Evolutionary conservation across 179 eudicot species (phyloP).

Genomic region (Silene vulgaris): DNA sequence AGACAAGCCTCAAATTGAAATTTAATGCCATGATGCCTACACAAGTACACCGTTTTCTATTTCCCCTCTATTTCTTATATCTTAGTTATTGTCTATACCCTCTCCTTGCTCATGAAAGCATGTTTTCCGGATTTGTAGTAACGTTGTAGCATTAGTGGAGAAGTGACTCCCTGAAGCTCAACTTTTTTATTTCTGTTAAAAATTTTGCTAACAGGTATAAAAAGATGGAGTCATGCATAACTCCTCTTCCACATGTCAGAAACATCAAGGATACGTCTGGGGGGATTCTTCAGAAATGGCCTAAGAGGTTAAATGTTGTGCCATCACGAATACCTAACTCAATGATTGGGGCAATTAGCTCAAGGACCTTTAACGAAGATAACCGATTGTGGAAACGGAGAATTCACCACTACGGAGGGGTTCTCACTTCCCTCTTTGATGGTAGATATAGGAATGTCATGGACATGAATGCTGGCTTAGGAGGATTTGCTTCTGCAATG

Average conservation of each 20-base stretch:
- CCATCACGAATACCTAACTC: conserved; percentile 42
- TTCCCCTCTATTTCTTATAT: too few species aligned
- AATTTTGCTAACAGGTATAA: conserved; percentile 36
- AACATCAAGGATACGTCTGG: conserved; percentile 37
- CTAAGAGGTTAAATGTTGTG: conserved; percentile 41
- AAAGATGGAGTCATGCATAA: conserved; percentile 51
- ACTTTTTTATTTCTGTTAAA: background rate
- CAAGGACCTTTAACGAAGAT: conserved; percentile 35
- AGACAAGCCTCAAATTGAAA: too few species aligned
- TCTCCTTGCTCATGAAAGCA: background rate
- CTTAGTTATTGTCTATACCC: too few species aligned
- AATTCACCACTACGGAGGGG: conserved; percentile 39
- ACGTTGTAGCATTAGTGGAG: background rate
- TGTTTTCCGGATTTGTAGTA: background rate
- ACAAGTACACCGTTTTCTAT: too few species aligned
- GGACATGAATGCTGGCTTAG: conserved; percentile 74
- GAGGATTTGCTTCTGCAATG: conserved; percentile 65
- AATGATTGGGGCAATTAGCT: conserved; percentile 22
- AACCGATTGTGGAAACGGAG: conserved; percentile 49
- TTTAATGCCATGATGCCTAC: too few species aligned
- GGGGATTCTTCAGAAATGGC: conserved; percentile 56
- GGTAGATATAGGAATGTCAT: conserved; percentile 50
- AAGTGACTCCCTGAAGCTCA: background rate
- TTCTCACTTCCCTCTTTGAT: conserved; percentile 32
- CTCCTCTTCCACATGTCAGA: conserved; percentile 47